Percentiles rank a stretch among this genome's conserved stretches.
phyloP scores from a whole-genome alignment of 208 protist species.

The Entamoeba invadens region DNA sequence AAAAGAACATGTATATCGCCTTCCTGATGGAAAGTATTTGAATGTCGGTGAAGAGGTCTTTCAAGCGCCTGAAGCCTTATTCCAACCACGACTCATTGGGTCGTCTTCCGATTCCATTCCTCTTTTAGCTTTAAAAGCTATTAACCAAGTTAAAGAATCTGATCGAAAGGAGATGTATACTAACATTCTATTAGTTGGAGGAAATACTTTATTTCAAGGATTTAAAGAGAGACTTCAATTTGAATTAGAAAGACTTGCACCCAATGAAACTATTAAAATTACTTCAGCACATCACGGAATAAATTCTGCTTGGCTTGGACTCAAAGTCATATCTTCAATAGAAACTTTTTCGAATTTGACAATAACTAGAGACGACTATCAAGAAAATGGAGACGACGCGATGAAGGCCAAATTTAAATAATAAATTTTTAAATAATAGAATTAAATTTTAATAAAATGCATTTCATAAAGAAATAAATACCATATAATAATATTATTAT shows the following conservation, averaged over 20 bases:
- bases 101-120: slow-evolving; percentile 22
- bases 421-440: no score
- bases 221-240: slow-evolving; percentile 29
- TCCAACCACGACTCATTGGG: slow-evolving; percentile 23
- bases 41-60: slow-evolving; percentile 21
- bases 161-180: slow-evolving; percentile 75
- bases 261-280: slow-evolving; percentile 48
- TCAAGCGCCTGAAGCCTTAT: slow-evolving; percentile 25
- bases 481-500: no score
- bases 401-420: no score
- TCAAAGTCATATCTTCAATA: no score
- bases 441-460: no score
- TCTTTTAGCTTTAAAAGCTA: slow-evolving; percentile 19
- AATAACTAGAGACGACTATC: no score
- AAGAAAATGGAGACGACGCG: no score
- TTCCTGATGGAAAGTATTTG: slow-evolving; percentile 29
- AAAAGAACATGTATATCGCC: slow-evolving; percentile 10
- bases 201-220: slow-evolving; percentile 73
- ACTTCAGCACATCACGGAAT: slow-evolving; percentile 60
- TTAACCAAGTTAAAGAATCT: slow-evolving; percentile 53
- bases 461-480: no score
- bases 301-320: no score
- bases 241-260: slow-evolving; percentile 53
- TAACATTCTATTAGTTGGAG: slow-evolving; percentile 77
- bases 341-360: no score